Conservation (phyloP, 148 eudicot species). For the Nyssa sinensis region DNA sequence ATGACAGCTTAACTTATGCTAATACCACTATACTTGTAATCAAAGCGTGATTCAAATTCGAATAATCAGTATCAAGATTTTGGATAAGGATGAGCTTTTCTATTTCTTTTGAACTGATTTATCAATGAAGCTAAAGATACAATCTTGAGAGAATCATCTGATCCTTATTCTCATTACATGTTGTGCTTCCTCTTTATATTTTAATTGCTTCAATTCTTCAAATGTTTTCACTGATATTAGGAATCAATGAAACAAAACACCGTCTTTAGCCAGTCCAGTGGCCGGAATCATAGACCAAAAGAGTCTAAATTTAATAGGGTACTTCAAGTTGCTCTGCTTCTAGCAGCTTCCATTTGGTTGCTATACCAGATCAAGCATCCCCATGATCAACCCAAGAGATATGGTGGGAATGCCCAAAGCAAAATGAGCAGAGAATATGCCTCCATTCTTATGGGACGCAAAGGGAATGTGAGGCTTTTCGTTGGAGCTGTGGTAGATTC, state of each 20-base stretch:
- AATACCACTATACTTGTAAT: no score
- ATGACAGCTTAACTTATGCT: no score
- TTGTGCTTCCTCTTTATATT: not conserved
- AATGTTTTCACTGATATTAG: not conserved
- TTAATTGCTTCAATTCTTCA: not conserved
- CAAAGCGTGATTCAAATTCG: no score
- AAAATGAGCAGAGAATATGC: not conserved
- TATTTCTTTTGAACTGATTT: no score
- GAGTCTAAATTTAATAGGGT: not conserved
- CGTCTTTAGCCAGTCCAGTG: not conserved
- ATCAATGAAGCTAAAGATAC: no score
- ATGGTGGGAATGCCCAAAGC: not conserved
- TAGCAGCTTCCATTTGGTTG: not conserved
- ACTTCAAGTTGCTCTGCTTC: not conserved
- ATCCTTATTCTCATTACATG: no score
- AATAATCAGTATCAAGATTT: no score
- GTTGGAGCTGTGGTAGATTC: not conserved
- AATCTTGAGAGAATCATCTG: no score
- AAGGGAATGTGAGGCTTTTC: not conserved
- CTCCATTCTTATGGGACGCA: not conserved
- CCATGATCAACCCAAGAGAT: not conserved
- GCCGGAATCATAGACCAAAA: not conserved
- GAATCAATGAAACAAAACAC: not conserved
- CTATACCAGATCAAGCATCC: not conserved
- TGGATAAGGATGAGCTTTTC: no score